Evolutionary conservation across 148 eudicot species (phyloP).

Genomic region (Amaranthus cruentus): DNA sequence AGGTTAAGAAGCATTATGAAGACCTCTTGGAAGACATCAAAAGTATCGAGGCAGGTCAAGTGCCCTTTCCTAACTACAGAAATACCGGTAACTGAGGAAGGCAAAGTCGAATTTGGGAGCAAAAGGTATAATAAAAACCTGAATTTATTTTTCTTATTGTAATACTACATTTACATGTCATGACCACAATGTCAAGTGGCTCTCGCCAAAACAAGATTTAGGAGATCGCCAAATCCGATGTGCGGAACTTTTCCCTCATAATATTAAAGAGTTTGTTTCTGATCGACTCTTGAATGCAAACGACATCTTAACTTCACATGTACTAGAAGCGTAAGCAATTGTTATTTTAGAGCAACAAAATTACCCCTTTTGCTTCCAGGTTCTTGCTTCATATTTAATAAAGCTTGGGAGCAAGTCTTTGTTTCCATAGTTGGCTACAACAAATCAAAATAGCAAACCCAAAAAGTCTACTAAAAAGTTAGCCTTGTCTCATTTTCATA

Average conservation of each 20-base stretch:
- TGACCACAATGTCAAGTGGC: too few relatives aligned
- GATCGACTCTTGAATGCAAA: too few relatives aligned
- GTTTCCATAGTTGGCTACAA: constrained; percentile 10
- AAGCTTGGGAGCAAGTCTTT: not conserved
- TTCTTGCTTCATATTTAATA: not conserved
- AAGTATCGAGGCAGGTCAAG: constrained; percentile 44
- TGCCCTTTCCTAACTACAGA: constrained; percentile 53
- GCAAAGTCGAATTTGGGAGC: constrained; percentile 23
- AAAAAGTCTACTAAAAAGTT: not conserved
- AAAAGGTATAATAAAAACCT: constrained; percentile 26
- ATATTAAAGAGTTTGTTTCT: too few relatives aligned
- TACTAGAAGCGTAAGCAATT: too few relatives aligned
- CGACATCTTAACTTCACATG: too few relatives aligned
- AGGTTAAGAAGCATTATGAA: constrained; percentile 47
- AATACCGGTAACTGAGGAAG: constrained; percentile 5
- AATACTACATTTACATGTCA: not conserved
- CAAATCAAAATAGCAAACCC: not conserved
- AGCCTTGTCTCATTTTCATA: not conserved
- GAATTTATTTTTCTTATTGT: not conserved
- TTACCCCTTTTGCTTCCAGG: constrained; percentile 12
- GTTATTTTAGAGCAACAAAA: not conserved
- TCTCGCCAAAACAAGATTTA: too few relatives aligned
- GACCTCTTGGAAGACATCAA: constrained; percentile 43
- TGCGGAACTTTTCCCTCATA: too few relatives aligned
- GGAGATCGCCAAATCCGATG: too few relatives aligned